These are phyloP conservation scores for Centella asiatica DNA, from an alignment of 129 eudicot genomes.

Conservation along the genomic window DNA sequence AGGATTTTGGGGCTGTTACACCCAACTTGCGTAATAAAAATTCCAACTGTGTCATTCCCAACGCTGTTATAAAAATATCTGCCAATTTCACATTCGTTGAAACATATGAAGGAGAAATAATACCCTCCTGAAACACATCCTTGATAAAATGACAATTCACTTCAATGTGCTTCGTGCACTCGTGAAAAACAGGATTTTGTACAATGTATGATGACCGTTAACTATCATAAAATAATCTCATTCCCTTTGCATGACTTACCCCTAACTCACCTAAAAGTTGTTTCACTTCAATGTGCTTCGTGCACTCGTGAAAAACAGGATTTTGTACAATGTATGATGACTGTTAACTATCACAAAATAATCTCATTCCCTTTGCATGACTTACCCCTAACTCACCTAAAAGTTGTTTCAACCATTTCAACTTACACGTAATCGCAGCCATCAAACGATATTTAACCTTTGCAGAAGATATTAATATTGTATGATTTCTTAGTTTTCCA, in stretches of 20 bases:
- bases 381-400: not conserved
- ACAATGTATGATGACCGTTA: not conserved
- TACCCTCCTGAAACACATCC: not conserved
- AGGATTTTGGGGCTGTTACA: too few relatives aligned
- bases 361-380: not conserved
- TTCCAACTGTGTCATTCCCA: too few relatives aligned
- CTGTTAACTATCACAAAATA: not conserved
- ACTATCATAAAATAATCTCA: not conserved
- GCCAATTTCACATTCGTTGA: too few relatives aligned
- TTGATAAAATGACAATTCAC: not conserved
- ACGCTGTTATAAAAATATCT: too few relatives aligned
- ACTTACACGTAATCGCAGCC: not conserved
- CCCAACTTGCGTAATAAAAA: too few relatives aligned
- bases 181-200: not conserved
- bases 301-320: not conserved
- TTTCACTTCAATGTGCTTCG: not conserved
- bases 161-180: not conserved
- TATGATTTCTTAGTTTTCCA: not conserved
- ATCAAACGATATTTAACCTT: not conserved
- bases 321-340: not conserved
- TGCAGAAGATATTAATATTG: not conserved
- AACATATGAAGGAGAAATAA: too few relatives aligned
- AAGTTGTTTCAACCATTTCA: not conserved
- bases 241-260: not conserved
- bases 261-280: not conserved